Evolutionary conservation across 768 basidiomycete species (phyloP).

Genomic region (Boletus patriciae): DNA sequence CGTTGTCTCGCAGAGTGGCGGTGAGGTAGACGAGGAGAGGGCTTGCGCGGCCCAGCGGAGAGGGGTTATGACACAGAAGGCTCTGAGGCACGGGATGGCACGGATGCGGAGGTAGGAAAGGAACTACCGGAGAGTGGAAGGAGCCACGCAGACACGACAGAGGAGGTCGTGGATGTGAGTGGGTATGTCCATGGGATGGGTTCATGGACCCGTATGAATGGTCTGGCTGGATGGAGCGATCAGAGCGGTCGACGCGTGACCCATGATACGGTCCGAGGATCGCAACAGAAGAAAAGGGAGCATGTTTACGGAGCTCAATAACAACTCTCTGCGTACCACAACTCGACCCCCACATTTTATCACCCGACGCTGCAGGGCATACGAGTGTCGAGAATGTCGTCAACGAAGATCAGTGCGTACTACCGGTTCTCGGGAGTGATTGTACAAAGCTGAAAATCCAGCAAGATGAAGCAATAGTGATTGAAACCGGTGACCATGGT

Average conservation of each 20-base stretch:
- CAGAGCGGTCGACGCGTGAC: background rate
- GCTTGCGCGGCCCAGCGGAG: conserved; percentile 11
- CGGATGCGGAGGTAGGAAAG: background rate
- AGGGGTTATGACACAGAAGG: conserved; percentile 3
- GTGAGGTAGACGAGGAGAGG: conserved; percentile 18
- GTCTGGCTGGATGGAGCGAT: conserved; percentile 13
- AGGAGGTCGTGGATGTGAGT: conserved; percentile 6
- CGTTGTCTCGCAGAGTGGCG: conserved; percentile 12
- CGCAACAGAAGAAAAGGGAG: no score
- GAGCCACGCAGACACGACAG: background rate
- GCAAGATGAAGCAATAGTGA: background rate
- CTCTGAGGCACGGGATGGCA: background rate
- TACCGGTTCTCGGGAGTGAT: background rate
- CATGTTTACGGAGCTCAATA: no score
- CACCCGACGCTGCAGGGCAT: no score
- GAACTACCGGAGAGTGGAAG: conserved; percentile 2
- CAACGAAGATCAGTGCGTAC: background rate
- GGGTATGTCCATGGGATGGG: conserved; percentile 18
- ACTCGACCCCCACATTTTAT: no score
- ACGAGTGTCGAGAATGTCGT: no score
- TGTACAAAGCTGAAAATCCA: background rate
- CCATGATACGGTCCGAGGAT: background rate
- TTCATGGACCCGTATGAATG: conserved; percentile 7
- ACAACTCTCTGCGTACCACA: no score
- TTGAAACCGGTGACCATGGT: background rate